Evolutionary conservation across 345 rosid genomes (phyloP), one percentile per base, ranked within the genome.

Genomic region (Eucalyptus cloeziana): DNA sequence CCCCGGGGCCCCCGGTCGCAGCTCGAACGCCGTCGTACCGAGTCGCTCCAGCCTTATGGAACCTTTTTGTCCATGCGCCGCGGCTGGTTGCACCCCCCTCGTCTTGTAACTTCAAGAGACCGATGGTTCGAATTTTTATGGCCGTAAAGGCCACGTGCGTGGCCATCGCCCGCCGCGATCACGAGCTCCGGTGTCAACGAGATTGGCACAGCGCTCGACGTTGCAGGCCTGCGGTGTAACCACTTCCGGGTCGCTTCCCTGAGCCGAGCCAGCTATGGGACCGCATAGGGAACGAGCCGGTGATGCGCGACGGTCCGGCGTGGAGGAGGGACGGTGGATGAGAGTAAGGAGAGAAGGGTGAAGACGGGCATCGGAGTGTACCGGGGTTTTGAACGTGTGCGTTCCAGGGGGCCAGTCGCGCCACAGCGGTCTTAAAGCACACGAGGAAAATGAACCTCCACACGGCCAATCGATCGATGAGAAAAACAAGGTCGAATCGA

Each of bases 251-350:
- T 33, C 7, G 7, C 80, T 33, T 33, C 80, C 24, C 2, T 22
- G 21, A 67, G 79, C 9, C 11, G 22, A 31, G 40, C 19, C 79
- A n/a, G 11, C 76, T 7, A 67, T 9, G 21, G 16, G 76, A 67
- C 76, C 12, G 12, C 19, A 15, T 14, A 15, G 7, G 19, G 40
- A 15, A 67, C 7, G 79, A 67, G 11, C 79, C 21, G 19, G 37
- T 21, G 10, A 3, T 31, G 10, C 3, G 22, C 6, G 12, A 4
- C 40, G 0, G 10, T 16, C 25, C 0, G 81, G 44, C 14, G 76
- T 64, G 37, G 17, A 64, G 76, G 76, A 64, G 37, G 76, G 16
- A 64, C 16, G 21, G 76, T 1, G 13, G 30, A 4, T 56, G 2
- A 10, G 56, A 52, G 56, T 0, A 52, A 52, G 30, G 17, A 30